A percentile compares a stretch with the other conserved stretches of the same genome.
Evolutionary conservation across 768 basidiomycete genomes (phyloP).

Genomic region (Coprinopsis strossmayeri): DNA sequence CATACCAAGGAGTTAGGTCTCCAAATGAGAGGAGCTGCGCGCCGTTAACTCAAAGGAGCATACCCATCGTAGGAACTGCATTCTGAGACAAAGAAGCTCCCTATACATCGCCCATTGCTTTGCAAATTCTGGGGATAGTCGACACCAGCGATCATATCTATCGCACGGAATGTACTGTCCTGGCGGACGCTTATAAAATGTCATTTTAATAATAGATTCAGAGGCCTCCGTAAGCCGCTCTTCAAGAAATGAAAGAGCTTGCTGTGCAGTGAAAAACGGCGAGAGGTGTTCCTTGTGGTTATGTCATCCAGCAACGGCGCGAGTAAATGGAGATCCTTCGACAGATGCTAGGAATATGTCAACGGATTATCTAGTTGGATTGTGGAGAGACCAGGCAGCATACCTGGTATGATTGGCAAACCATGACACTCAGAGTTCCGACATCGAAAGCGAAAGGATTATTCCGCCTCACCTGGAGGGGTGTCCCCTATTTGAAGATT

Average conservation of each 20-base stretch:
- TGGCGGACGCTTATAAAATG: no score
- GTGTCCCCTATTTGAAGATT: conserved; percentile 12
- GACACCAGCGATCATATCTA: no score
- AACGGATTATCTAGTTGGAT: neutral
- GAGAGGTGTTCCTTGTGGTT: neutral
- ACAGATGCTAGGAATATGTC: neutral
- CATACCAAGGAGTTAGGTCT: no score
- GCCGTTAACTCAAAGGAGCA: no score
- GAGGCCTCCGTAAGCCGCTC: no score
- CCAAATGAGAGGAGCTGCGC: no score
- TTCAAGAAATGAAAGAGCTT: neutral
- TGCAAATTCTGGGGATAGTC: no score
- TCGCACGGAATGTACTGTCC: no score
- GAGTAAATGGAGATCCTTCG: neutral
- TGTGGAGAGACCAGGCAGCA: neutral
- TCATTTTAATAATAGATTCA: no score
- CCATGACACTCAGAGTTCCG: conserved; percentile 12
- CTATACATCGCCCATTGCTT: no score
- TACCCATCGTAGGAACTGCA: no score
- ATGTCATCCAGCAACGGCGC: neutral
- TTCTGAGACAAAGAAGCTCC: no score
- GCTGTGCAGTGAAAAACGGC: neutral
- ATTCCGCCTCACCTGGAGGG: conserved; percentile 18
- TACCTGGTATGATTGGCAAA: conserved; percentile 4
- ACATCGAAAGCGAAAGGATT: conserved; percentile 22